phyloP scores from a whole-genome alignment of 495 filamentous ascomycete genomes.

The Venustampulla echinocandica region DNA sequence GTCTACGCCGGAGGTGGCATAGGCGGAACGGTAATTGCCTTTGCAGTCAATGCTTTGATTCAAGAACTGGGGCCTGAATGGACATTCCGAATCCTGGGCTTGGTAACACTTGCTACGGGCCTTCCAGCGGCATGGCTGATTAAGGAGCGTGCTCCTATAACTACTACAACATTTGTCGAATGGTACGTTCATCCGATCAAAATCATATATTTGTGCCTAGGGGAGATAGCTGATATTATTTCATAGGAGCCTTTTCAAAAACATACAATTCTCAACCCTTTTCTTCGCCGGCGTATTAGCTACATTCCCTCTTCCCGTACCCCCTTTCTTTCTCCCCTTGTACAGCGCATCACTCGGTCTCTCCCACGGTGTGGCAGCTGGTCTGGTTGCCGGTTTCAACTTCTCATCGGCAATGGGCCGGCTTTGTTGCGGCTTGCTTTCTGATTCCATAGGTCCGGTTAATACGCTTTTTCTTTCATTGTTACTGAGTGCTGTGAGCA shows the following conservation, averaged over 20 bases:
- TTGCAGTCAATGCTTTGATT: constrained; percentile 55
- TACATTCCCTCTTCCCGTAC: constrained; percentile 53
- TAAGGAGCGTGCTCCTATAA: constrained; percentile 43
- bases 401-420: constrained; percentile 52
- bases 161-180: constrained; percentile 38
- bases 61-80: constrained; percentile 49
- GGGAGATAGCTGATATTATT: background rate
- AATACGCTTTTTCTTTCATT: constrained; percentile 36
- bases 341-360: constrained; percentile 43
- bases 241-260: constrained; percentile 38
- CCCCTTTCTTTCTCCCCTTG: constrained; percentile 50
- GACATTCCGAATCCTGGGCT: constrained; percentile 61
- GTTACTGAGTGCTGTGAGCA: constrained; percentile 46
- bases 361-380: constrained; percentile 54
- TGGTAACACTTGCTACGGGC: constrained; percentile 31
- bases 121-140: constrained; percentile 49
- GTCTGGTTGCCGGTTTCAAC: constrained; percentile 67
- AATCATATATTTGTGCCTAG: too few relatives aligned
- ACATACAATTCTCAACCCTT: constrained; percentile 40
- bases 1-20: constrained; percentile 65
- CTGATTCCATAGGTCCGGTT: constrained; percentile 57
- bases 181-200: constrained; percentile 35
- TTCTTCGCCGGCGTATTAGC: constrained; percentile 48
- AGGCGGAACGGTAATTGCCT: constrained; percentile 55
- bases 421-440: constrained; percentile 57